Base-by-base conservation (phyloP, 1,284 basidiomycete species). In the Austroboletus novae-zelandiae region DNA sequence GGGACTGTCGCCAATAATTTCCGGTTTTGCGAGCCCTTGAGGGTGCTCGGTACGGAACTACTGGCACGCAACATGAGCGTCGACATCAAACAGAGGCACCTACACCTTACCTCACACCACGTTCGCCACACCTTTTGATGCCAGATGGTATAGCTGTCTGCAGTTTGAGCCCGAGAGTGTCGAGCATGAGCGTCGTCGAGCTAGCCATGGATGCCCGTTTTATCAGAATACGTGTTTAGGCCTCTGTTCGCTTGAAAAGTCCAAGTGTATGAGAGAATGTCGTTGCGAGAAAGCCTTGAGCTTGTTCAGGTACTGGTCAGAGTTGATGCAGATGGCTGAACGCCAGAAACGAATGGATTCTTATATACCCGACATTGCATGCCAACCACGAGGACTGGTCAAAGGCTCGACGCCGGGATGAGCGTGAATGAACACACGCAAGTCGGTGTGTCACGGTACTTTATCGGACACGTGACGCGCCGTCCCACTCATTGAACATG, bases 91-190 rank as follows among this genome's bases (percentile, higher is more conserved):
- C 25, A 5, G 27, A 36, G 15, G 4, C 15, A 17, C 0, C 31
- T 11, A 7, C 13, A 25, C 27, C 49, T 36, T 37, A 65, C 61
- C 49, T 58, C 27, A 18, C 10, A 40, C 27, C 29, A 14, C 37
- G 40, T 9, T 42, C 17, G 2, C 29, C 35, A 8, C 36, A 40
- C 25, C 2, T 57, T 40, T 20, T 41, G 1, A 65, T 50, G n/a
- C 15, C 34, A 18, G 60, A 62, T 10, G 60, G 60, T 14, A 57
- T 42, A 4, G 41, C 53, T 20, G 56, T 54, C 45, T 54, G 31
- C 9, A 61, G 14, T 18, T 51, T 58, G 39, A 43, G n/a, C 2
- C n/a, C 42, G 18, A 40, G 35, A 9, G 48, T 35, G n/a, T 45
- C 23, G 30, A 36, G 41, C 3, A 37, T 10, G 5, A 45, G 35